Conservation (phyloP, 805 yeast species). For the Brettanomyces sp. region DNA sequence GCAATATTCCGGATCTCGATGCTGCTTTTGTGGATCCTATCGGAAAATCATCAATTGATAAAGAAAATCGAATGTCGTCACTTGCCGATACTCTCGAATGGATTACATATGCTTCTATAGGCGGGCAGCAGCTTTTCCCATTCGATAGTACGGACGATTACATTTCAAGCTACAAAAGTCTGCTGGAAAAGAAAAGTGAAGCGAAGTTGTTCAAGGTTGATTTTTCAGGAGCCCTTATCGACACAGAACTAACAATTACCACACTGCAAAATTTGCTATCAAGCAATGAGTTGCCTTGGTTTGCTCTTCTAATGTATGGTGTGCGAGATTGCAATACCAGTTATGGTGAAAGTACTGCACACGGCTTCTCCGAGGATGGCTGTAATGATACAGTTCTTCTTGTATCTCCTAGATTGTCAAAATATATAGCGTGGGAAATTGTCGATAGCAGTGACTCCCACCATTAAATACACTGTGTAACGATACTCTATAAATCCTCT, state of each 20-base stretch:
- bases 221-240: conserved; percentile 12
- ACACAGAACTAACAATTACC: conserved; percentile 3
- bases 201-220: conserved; percentile 9
- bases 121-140: conserved; percentile 18
- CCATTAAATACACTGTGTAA: conserved; percentile 1
- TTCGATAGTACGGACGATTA: conserved; percentile 13
- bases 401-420: conserved; percentile 2
- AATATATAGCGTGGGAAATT: conserved; percentile 22
- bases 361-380: conserved; percentile 20
- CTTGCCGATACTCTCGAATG: conserved; percentile 17
- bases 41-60: conserved; percentile 4
- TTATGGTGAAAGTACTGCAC: conserved; percentile 19
- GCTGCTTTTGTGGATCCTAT: background rate
- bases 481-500: background rate
- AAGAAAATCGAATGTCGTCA: conserved; percentile 12
- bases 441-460: conserved; percentile 22
- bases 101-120: conserved; percentile 19
- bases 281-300: conserved; percentile 10
- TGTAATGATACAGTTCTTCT: conserved; percentile 19
- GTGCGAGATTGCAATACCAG: conserved; percentile 19
- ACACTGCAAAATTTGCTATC: conserved; percentile 1
- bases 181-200: conserved; percentile 5
- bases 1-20: background rate
- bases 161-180: conserved; percentile 17
- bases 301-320: conserved; percentile 19